These are phyloP conservation scores for Solanum tarijense DNA, from an alignment of 257 asterid species.

Conservation along the genomic window DNA sequence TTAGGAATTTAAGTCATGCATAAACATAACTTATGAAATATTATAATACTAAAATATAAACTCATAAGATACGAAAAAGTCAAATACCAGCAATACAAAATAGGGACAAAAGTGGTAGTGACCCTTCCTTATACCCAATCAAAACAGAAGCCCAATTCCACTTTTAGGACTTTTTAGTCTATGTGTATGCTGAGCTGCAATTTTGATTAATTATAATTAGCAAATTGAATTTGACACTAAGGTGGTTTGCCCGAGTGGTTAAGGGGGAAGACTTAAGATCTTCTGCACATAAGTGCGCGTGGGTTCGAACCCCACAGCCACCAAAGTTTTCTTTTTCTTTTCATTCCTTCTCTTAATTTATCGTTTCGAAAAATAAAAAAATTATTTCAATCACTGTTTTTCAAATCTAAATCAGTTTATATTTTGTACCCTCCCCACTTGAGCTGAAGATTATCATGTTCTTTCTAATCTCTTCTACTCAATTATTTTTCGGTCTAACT, in stretches of 20 bases:
- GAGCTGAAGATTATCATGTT: too few species aligned
- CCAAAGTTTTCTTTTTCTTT: not conserved
- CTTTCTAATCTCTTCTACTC: not conserved
- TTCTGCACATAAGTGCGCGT: conserved; percentile 33
- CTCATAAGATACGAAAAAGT: not conserved
- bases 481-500: not conserved
- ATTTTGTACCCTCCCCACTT: not conserved
- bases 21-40: not conserved
- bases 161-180: not conserved
- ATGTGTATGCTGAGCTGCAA: not conserved
- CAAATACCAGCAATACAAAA: too few species aligned
- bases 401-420: not conserved
- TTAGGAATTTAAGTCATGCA: not conserved
- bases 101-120: too few species aligned
- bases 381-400: not conserved
- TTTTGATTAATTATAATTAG: not conserved
- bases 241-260: conserved; percentile 54
- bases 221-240: rapidly evolving
- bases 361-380: too few species aligned
- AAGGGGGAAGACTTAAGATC: conserved; percentile 42
- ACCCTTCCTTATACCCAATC: too few species aligned
- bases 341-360: not conserved
- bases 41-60: not conserved
- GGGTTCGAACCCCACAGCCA: conserved; percentile 32
- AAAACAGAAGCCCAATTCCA: too few species aligned